Base-by-base conservation (phyloP, 371 early-diverging fungal species). In the Mucor saturninus region DNA sequence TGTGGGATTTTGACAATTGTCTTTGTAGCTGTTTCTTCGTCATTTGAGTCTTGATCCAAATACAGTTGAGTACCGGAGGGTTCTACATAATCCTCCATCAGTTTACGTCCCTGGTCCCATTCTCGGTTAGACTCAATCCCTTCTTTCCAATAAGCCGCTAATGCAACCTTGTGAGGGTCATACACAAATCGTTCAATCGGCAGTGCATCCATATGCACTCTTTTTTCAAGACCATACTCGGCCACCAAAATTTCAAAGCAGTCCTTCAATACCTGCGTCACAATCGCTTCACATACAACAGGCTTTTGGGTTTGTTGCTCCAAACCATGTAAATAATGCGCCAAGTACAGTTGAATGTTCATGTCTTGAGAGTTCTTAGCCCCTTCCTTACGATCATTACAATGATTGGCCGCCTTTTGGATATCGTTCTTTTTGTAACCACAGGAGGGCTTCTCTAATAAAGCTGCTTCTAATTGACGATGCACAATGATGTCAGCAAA, bases 401-500 rank as follows among this genome's bases (percentile, higher is more conserved):
- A 96, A 7, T 86, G 89, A 21, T 79, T 72, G 0, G 95, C 92
- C 40, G 84, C 83, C 39, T 72, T 71, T 5, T 79, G 72, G 39
- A 84, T 69, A 5, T 72, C 54, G 13, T 83, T 71, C 11, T 81
- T 82, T 45, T 60, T 79, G 79, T 72, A 80, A 64, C 63, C 83
- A 67, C 72, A 82, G 48, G 50, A 61, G 57, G 69, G 60, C 61
- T 71, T 67, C 9, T 56, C 52, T 5, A 31, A 26, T n/a, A 89
- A 61, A 1, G 86, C 80, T 10, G 83, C 76, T 28, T 81, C 78
- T 13, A 95, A 73, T 72, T 87, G 85, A n/a, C 99, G 93, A 71
- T 99, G 99, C 4, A 99, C 99, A 68, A 99, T 80, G 54, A 99
- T 82, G 84, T 99, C 99, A 49, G 99, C 93, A 76, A 97, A 99